phyloP scores from a whole-genome alignment of 805 yeast species.

The Ogataea populi-albae region DNA sequence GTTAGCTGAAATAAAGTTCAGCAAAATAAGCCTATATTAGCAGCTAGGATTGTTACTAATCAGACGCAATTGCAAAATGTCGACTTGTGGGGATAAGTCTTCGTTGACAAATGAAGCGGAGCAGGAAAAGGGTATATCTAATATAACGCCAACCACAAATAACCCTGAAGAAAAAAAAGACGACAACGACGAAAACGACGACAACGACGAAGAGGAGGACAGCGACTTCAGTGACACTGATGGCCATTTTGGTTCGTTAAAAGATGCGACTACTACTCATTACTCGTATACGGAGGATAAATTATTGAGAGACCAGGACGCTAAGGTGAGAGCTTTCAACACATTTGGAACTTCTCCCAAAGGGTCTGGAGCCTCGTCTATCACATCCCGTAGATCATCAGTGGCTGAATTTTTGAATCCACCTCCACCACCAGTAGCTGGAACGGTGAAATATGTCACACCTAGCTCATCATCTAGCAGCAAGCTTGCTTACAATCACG shows the following conservation, averaged over 20 bases:
- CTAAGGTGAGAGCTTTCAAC: slow-evolving; percentile 59
- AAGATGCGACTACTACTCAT: slow-evolving; percentile 39
- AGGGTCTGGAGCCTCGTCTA: slow-evolving; percentile 26
- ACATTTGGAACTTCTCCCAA: slow-evolving; percentile 36
- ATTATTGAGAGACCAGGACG: slow-evolving; percentile 61
- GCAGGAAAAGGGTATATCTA: too few species aligned
- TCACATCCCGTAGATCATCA: slow-evolving; percentile 33
- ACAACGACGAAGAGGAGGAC: slow-evolving; percentile 11
- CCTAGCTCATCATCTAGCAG: slow-evolving; percentile 8
- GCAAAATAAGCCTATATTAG: too few species aligned
- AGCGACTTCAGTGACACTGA: too few species aligned
- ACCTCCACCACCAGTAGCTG: slow-evolving; percentile 36
- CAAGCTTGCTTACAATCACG: slow-evolving; percentile 28
- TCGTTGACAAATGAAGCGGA: too few species aligned
- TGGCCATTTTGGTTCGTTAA: slow-evolving; percentile 4
- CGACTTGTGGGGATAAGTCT: too few species aligned
- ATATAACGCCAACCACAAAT: too few species aligned
- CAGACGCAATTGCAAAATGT: too few species aligned
- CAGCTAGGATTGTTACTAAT: too few species aligned
- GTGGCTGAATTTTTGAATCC: slow-evolving; percentile 36
- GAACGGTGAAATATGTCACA: slow-evolving; percentile 13
- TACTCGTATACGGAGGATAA: slow-evolving; percentile 65
- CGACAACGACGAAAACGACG: slow-evolving; percentile 6
- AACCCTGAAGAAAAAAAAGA: too few species aligned
- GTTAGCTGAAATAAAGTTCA: too few species aligned